Conservation (phyloP, 2,329 filamentous ascomycete species). For the Xylaria sp. region DNA sequence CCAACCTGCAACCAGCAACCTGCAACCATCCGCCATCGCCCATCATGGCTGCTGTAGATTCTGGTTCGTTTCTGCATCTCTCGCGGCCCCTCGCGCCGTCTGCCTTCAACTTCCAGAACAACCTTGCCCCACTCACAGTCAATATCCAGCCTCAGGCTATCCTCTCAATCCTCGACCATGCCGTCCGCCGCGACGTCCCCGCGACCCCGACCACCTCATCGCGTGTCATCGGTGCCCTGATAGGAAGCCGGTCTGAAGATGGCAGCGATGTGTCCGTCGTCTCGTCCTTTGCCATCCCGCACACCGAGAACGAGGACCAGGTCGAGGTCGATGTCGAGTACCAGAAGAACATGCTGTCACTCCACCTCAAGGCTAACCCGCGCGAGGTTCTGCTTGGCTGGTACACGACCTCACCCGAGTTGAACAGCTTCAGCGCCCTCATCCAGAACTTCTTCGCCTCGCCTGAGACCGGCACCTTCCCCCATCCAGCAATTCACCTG, state of each 20-base stretch:
- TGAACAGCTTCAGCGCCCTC: constrained; percentile 97
- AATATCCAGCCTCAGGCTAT: constrained; percentile 89
- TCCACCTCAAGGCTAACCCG: constrained; percentile 93
- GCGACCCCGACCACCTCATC: constrained; percentile 78
- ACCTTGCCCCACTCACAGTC: constrained; percentile 90
- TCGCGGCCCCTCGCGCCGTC: constrained; percentile 89
- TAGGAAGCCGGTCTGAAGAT: constrained; percentile 94
- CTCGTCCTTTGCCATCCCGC: constrained; percentile 96
- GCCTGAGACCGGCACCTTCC: constrained; percentile 95
- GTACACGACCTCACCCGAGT: constrained; percentile 96
- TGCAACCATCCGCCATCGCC: constrained; percentile 16
- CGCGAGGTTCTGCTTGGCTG: constrained; percentile 95
- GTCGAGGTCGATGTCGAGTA: constrained; percentile 99
- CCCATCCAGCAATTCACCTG: constrained; percentile 96
- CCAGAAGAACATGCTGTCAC: constrained; percentile 97
- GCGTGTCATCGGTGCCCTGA: constrained; percentile 94
- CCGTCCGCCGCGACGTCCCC: constrained; percentile 80
- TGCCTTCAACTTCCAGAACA: constrained; percentile 80
- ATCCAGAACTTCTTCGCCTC: constrained; percentile 99
- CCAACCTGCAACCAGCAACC: background rate
- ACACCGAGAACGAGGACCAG: constrained; percentile 98
- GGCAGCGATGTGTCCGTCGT: constrained; percentile 95
- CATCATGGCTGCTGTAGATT: constrained; percentile 77
- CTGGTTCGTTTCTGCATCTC: constrained; percentile 92
- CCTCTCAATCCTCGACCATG: constrained; percentile 90